Percentiles rank a stretch among this genome's conserved stretches.
Conservation (phyloP, 1,284 basidiomycete genomes). For the Naganishia albida region DNA sequence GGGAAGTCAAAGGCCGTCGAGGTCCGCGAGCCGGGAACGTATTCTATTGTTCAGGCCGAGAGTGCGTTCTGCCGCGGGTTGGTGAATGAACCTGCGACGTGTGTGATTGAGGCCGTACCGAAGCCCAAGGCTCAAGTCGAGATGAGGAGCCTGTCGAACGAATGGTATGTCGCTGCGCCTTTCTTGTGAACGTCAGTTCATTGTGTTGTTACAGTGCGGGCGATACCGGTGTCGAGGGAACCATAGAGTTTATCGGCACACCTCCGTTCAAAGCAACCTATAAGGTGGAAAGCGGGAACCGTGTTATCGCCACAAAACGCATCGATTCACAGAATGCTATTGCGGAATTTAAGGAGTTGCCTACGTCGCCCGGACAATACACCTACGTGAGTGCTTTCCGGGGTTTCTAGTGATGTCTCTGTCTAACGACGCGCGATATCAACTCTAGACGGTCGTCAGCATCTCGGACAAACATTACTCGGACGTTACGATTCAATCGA, state of each 20-base stretch:
- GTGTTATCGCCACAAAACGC: conserved; percentile 8
- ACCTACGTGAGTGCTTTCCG: conserved; percentile 59
- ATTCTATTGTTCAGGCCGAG: conserved; percentile 69
- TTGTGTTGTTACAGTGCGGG: conserved; percentile 67
- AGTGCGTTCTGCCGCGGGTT: conserved; percentile 78
- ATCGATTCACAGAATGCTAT: conserved; percentile 11
- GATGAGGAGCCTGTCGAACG: conserved; percentile 80
- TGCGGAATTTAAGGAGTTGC: conserved; percentile 13
- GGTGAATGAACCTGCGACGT: conserved; percentile 75
- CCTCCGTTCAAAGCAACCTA: conserved; percentile 70
- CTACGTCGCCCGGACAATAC: conserved; percentile 71
- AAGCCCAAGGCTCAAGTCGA: conserved; percentile 77
- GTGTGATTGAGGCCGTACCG: conserved; percentile 72
- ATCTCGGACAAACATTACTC: conserved; percentile 84
- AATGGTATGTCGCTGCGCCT: conserved; percentile 64
- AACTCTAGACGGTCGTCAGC: conserved; percentile 65
- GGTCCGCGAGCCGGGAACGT: conserved; percentile 74
- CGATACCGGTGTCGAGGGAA: conserved; percentile 86
- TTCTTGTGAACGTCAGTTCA: conserved; percentile 31
- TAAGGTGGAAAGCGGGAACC: conserved; percentile 17
- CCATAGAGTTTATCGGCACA: conserved; percentile 81
- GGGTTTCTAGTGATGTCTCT: background rate
- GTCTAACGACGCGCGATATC: background rate
- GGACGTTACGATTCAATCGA: conserved; percentile 67
- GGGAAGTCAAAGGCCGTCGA: conserved; percentile 58